Evolutionary conservation across 257 asterid species (phyloP).

Genomic region (Solanum chilense): DNA sequence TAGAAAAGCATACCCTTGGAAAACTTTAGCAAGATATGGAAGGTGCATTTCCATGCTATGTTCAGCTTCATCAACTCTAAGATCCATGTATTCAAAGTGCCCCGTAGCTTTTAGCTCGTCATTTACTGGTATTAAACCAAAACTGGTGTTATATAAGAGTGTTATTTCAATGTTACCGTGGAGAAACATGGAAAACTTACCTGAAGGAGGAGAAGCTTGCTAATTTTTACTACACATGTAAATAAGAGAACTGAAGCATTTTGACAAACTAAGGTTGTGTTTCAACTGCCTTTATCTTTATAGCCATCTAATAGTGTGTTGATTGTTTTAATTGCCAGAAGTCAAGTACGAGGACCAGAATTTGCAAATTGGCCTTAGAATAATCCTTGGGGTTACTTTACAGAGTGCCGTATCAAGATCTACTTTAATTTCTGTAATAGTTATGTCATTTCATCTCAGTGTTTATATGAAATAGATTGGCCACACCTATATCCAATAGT

Average conservation of each 20-base stretch:
- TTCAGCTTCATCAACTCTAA: conserved; percentile 88
- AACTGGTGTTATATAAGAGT: neutral
- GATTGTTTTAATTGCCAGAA: neutral
- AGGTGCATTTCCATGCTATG: conserved; percentile 99
- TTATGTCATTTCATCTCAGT: neutral
- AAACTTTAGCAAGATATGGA: conserved; percentile 87
- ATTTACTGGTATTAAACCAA: conserved; percentile 34
- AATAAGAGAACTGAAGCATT: neutral
- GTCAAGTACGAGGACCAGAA: neutral
- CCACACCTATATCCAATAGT: neutral
- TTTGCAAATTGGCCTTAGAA: neutral
- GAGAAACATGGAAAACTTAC: neutral
- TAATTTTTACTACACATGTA: neutral
- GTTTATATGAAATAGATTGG: neutral
- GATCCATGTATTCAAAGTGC: conserved; percentile 83
- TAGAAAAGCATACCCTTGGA: conserved; percentile 59
- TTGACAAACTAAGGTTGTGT: neutral
- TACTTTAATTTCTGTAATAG: neutral
- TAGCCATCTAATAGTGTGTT: neutral
- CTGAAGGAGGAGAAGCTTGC: neutral
- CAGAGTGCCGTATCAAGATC: neutral
- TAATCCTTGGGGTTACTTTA: neutral
- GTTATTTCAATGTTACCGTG: neutral
- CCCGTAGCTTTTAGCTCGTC: conserved; percentile 90
- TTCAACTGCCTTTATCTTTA: neutral